Conservation (phyloP, 306 rosid species). For the Dalbergia cochinchinensis region DNA sequence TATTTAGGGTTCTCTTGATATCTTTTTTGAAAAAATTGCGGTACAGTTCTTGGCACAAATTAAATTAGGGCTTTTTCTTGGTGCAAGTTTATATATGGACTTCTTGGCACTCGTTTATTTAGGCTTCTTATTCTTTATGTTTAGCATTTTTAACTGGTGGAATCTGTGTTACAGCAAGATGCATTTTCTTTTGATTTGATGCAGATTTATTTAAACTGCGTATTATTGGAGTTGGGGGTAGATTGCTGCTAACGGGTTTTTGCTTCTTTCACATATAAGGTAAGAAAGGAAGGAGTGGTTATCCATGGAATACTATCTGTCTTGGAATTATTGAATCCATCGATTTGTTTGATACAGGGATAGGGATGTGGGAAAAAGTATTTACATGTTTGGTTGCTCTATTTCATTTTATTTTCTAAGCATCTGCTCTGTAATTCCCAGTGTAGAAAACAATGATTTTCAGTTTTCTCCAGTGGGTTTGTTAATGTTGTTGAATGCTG, state of each 20-base stretch:
- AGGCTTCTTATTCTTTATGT: not conserved
- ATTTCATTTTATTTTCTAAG: not conserved
- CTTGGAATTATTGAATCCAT: not conserved
- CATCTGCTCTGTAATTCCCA: not conserved
- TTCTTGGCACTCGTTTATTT: no score
- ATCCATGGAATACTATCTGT: not conserved
- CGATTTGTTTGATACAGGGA: not conserved
- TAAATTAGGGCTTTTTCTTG: no score
- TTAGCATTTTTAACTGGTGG: not conserved
- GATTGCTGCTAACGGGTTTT: conserved; percentile 46
- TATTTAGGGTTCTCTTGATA: not conserved
- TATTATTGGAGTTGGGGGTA: conserved; percentile 43
- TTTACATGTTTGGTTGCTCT: not conserved
- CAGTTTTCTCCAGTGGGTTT: not conserved
- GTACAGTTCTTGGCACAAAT: no score
- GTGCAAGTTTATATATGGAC: not conserved
- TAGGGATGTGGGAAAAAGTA: not conserved
- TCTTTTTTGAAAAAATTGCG: not conserved
- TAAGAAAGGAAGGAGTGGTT: conserved; percentile 52
- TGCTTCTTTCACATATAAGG: conserved; percentile 60
- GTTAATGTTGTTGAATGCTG: not conserved
- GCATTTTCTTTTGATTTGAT: conserved; percentile 2
- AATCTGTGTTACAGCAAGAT: not conserved
- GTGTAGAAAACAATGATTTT: not conserved
- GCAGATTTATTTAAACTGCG: conserved; percentile 38